These are phyloP conservation scores for Phytophthora hybrid DNA, from an alignment of 352 stramenopile species.

Conservation along the genomic window DNA sequence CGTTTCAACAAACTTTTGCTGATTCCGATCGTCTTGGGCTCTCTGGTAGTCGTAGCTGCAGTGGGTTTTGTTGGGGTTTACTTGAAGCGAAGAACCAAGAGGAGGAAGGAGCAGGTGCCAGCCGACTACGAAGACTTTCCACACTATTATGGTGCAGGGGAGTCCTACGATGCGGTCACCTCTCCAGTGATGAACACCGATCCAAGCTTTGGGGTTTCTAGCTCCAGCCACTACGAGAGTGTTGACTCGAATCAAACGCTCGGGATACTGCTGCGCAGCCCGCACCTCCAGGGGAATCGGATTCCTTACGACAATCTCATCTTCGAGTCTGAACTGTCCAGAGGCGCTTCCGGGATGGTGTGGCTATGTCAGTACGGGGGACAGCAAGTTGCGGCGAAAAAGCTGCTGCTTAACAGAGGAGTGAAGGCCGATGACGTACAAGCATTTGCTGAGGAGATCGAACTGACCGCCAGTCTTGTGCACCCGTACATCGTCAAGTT, in stretches of 20 bases:
- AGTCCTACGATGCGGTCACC: not conserved
- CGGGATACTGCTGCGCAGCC: slow-evolving; percentile 22
- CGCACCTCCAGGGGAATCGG: slow-evolving; percentile 34
- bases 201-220: slow-evolving; percentile 4
- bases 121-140: slow-evolving; percentile 18
- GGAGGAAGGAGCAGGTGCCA: slow-evolving; percentile 2
- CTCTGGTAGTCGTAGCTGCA: not conserved
- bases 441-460: slow-evolving; percentile 60
- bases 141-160: slow-evolving; percentile 9
- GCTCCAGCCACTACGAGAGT: slow-evolving; percentile 27
- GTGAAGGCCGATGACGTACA: slow-evolving; percentile 37
- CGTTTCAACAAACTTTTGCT: slow-evolving; percentile 32
- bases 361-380: slow-evolving; percentile 56
- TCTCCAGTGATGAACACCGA: not conserved
- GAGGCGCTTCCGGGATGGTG: slow-evolving; percentile 49
- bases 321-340: slow-evolving; percentile 33
- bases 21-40: slow-evolving; percentile 29
- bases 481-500: slow-evolving; percentile 64
- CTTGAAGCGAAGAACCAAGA: slow-evolving; percentile 18
- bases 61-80: slow-evolving; percentile 16
- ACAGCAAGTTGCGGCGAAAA: slow-evolving; percentile 55
- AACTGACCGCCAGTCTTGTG: slow-evolving; percentile 53
- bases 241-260: slow-evolving; percentile 33
- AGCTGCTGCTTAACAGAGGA: slow-evolving; percentile 40
- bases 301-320: slow-evolving; percentile 31